Evolutionary conservation across 306 rosid species (phyloP).

Genomic region (Benincasa hispida): DNA sequence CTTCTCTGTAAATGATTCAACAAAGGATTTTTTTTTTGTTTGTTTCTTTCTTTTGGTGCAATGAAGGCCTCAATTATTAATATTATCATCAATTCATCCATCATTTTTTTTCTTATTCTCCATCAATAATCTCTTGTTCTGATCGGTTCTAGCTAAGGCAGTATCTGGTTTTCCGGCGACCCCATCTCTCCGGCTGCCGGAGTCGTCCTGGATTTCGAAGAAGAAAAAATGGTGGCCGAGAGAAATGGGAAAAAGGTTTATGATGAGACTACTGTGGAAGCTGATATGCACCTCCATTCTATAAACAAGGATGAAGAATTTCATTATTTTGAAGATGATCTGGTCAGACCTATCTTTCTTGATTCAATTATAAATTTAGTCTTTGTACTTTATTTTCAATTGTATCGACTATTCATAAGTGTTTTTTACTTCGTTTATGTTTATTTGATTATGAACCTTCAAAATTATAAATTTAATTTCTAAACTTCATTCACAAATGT

Average conservation of each 20-base stretch:
- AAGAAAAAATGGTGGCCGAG: background rate
- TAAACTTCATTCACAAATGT: too few relatives aligned
- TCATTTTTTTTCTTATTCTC: too few relatives aligned
- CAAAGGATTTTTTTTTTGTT: background rate
- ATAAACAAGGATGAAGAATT: background rate
- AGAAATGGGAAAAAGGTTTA: slow-evolving; percentile 7
- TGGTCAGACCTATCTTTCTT: background rate
- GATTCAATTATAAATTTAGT: background rate
- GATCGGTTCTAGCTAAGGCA: background rate
- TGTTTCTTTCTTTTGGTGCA: background rate
- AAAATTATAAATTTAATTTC: too few relatives aligned
- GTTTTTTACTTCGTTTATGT: too few relatives aligned
- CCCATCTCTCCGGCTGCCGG: slow-evolving; percentile 6
- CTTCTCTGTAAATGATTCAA: background rate
- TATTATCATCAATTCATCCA: background rate
- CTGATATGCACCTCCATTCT: background rate
- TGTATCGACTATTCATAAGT: too few relatives aligned
- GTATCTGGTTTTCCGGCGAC: background rate
- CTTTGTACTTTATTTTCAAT: too few relatives aligned
- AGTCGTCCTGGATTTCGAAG: background rate
- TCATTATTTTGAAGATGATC: background rate
- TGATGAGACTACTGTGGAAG: background rate
- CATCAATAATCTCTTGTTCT: background rate
- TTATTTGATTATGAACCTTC: too few relatives aligned
- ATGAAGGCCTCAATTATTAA: background rate